Percentiles rank a stretch among this genome's conserved stretches.
Evolutionary conservation across 805 yeast genomes (phyloP).

Genomic region (Schwanniomyces polymorphus): DNA sequence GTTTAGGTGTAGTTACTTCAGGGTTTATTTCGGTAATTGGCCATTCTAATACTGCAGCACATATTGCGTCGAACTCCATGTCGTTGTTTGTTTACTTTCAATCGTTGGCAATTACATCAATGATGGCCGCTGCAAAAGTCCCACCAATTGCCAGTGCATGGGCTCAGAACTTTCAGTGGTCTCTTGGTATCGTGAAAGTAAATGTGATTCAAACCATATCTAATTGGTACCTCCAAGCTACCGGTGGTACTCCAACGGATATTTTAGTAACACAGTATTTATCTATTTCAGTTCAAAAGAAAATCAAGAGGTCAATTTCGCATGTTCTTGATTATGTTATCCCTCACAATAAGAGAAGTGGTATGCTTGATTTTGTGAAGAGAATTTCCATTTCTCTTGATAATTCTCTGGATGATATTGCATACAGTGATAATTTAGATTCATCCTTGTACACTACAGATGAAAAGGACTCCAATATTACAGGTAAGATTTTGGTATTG

Average conservation of each 20-base stretch:
- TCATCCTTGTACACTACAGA: constrained; percentile 61
- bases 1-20: constrained; percentile 82
- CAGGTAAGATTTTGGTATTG: constrained; percentile 72
- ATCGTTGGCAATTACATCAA: constrained; percentile 83
- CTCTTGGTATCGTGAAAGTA: constrained; percentile 83
- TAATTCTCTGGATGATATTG: constrained; percentile 41
- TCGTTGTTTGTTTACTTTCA: constrained; percentile 94
- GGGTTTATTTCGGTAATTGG: constrained; percentile 87
- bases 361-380: constrained; percentile 15
- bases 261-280: constrained; percentile 64
- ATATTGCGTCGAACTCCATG: constrained; percentile 94
- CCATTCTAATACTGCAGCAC: constrained; percentile 90
- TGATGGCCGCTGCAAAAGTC: constrained; percentile 90
- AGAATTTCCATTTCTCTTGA: constrained; percentile 37
- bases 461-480: constrained; percentile 60
- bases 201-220: constrained; percentile 79
- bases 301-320: constrained; percentile 24
- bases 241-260: constrained; percentile 87
- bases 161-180: constrained; percentile 97
- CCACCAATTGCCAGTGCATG: constrained; percentile 99
- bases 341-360: constrained; percentile 6
- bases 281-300: constrained; percentile 83
- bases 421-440: constrained; percentile 41
- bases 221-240: constrained; percentile 92
- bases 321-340: constrained; percentile 11